Conservation (phyloP, 805 yeast species). For the Metschnikowia corniflorae region DNA sequence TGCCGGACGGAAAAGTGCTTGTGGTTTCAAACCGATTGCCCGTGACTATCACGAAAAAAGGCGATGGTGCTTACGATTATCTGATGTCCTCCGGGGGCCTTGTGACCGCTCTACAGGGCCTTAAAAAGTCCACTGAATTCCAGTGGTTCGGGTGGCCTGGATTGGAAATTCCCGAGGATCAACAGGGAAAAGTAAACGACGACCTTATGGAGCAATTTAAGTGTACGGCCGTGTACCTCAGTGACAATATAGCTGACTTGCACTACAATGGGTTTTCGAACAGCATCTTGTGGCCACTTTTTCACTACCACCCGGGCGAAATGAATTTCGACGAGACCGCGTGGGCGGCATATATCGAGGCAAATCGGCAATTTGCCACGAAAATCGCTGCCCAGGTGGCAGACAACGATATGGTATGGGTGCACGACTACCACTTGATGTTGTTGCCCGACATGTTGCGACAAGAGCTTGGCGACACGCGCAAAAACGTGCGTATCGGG, state of each 20-base stretch:
- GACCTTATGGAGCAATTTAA: slow-evolving; percentile 76
- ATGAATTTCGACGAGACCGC: slow-evolving; percentile 97
- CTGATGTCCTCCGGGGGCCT: slow-evolving; percentile 96
- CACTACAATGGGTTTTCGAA: slow-evolving; percentile 96
- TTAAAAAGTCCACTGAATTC: slow-evolving; percentile 76
- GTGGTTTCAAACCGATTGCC: slow-evolving; percentile 96
- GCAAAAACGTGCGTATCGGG: slow-evolving; percentile 69
- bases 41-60: slow-evolving; percentile 73
- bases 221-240: slow-evolving; percentile 84
- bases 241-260: slow-evolving; percentile 88
- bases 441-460: slow-evolving; percentile 85
- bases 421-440: slow-evolving; percentile 97
- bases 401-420: slow-evolving; percentile 92
- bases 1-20: slow-evolving; percentile 60
- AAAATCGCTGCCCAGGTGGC: slow-evolving; percentile 65
- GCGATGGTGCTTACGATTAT: slow-evolving; percentile 68
- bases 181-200: slow-evolving; percentile 60
- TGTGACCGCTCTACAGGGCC: slow-evolving; percentile 91
- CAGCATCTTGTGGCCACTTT: slow-evolving; percentile 94
- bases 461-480: slow-evolving; percentile 47
- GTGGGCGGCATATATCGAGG: slow-evolving; percentile 96
- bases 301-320: slow-evolving; percentile 98
- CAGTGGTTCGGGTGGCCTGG: slow-evolving; percentile 99
- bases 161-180: slow-evolving; percentile 75
- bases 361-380: slow-evolving; percentile 77